A percentile compares a stretch with the other conserved stretches of the same genome.
phyloP scores from a whole-genome alignment of 2,329 filamentous ascomycete species.

The Fulvia fulva region DNA sequence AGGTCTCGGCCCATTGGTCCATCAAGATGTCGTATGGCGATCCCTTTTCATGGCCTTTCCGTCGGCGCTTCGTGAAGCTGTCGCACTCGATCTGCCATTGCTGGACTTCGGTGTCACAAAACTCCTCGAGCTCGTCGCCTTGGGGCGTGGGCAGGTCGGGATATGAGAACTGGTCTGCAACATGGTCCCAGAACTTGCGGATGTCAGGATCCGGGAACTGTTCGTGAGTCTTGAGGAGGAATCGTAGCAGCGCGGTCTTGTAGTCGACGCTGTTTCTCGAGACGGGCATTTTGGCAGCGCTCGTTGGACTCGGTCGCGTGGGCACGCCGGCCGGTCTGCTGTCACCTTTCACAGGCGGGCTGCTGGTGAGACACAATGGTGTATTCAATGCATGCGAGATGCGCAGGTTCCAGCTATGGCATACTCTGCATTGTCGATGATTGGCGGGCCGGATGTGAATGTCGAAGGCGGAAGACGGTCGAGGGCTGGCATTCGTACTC shows the following conservation, averaged over 20 bases:
- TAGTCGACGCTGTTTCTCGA: neutral
- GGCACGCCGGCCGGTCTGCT: neutral
- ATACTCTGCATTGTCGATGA: neutral
- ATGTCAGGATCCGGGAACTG: slow-evolving; percentile 9
- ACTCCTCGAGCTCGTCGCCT: slow-evolving; percentile 13
- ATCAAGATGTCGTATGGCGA: slow-evolving; percentile 20
- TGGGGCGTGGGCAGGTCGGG: slow-evolving; percentile 11
- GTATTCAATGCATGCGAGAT: neutral
- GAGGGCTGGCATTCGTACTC: neutral
- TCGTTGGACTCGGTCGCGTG: neutral
- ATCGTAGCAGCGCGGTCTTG: neutral
- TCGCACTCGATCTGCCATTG: slow-evolving; percentile 15
- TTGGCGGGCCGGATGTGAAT: neutral
- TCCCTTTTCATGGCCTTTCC: slow-evolving; percentile 18
- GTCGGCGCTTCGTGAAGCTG: slow-evolving; percentile 6
- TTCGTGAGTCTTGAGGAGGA: neutral
- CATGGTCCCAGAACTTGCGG: slow-evolving; percentile 12
- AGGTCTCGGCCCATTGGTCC: slow-evolving; percentile 15
- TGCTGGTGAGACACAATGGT: neutral
- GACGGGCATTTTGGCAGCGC: neutral
- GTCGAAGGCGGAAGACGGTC: neutral
- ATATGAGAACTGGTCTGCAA: slow-evolving; percentile 10
- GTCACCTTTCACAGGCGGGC: neutral
- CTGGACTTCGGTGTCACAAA: slow-evolving; percentile 14
- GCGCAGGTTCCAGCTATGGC: neutral